These are phyloP conservation scores for Thielaviopsis populi DNA, from an alignment of 2,329 filamentous ascomycete species.

Conservation along the genomic window DNA sequence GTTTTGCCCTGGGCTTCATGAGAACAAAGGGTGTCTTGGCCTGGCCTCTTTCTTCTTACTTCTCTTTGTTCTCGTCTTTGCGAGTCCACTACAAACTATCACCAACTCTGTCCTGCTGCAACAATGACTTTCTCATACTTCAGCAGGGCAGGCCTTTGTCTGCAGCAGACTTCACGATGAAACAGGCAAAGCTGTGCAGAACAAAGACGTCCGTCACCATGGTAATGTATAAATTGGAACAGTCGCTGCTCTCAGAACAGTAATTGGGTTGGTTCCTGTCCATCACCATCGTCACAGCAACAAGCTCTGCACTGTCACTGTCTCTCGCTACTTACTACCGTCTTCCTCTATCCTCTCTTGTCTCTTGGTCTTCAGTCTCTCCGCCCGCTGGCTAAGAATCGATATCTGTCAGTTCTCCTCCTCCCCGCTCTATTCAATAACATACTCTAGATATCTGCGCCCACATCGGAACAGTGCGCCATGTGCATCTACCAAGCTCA, in stretches of 20 bases:
- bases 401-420: not conserved
- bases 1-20: not conserved
- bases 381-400: not conserved
- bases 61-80: not conserved
- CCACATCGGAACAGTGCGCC: not conserved
- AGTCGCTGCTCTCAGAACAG: not conserved
- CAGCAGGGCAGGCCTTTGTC: not conserved
- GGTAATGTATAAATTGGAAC: not conserved
- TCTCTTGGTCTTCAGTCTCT: not conserved
- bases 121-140: not conserved
- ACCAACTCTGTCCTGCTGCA: not conserved
- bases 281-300: not conserved
- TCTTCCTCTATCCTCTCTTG: not conserved
- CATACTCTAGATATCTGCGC: not conserved
- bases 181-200: not conserved
- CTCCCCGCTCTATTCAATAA: not conserved
- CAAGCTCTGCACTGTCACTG: not conserved
- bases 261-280: not conserved
- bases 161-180: not conserved
- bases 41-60: not conserved
- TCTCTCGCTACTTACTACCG: not conserved
- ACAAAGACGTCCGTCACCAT: not conserved
- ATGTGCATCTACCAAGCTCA: conserved; percentile 8
- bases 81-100: not conserved
- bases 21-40: not conserved